phyloP scores from a whole-genome alignment of 1,139 yeast species.

The Spathaspora sp. region DNA sequence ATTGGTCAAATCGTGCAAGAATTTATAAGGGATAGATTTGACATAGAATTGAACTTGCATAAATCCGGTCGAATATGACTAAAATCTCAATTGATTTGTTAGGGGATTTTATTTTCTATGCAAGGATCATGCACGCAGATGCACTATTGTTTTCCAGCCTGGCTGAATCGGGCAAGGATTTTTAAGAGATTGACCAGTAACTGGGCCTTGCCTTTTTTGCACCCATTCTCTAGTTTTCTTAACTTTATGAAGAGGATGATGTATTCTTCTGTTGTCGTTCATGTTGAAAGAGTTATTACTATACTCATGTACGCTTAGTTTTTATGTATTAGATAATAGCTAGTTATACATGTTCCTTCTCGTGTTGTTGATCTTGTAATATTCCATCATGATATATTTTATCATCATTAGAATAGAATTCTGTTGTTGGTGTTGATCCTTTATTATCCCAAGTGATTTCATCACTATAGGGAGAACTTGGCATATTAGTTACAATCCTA shows the following conservation, averaged over 20 bases:
- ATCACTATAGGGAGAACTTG: constrained; percentile 36
- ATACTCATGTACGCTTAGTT: too few relatives aligned
- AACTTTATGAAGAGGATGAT: background rate
- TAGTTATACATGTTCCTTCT: constrained; percentile 4
- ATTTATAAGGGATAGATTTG: too few relatives aligned
- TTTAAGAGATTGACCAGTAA: too few relatives aligned
- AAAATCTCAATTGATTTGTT: too few relatives aligned
- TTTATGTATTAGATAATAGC: constrained; percentile 2
- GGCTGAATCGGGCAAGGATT: too few relatives aligned
- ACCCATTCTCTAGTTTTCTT: background rate
- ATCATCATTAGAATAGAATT: constrained; percentile 33
- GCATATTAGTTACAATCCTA: constrained; percentile 23
- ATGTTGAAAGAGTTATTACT: background rate
- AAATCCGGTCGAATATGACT: too few relatives aligned
- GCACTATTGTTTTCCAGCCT: too few relatives aligned
- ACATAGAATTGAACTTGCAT: too few relatives aligned
- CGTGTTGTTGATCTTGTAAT: background rate
- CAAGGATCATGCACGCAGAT: too few relatives aligned
- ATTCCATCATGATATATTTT: constrained; percentile 3
- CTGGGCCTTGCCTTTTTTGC: too few relatives aligned
- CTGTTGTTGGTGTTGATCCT: constrained; percentile 34
- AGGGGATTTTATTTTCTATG: too few relatives aligned
- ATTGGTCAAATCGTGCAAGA: too few relatives aligned
- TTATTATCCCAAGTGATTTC: constrained; percentile 30
- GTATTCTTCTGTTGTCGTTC: background rate